Evolutionary conservation across 2,329 filamentous ascomycete species (phyloP), one percentile per base, ranked within the genome.

Genomic region (Trichoderma brevicompactum): DNA sequence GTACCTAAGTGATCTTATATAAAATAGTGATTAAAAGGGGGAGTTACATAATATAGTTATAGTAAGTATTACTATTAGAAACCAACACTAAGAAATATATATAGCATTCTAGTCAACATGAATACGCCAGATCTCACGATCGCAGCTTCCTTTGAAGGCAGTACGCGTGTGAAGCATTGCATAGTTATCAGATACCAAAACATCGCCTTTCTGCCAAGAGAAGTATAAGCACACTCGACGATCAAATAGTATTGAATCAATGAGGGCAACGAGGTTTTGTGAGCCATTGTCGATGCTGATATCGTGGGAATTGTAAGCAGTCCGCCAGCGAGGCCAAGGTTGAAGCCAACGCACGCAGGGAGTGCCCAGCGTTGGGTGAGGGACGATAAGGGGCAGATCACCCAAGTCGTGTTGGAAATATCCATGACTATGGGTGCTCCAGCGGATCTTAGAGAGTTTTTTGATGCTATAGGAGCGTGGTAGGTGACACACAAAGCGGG

Each of bases 281-380:
- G 68, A 62, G 1, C 70, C 74, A 0, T 72, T 74, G 36, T 83
- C 82, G 19, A 84, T 79, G 0, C 69, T 73, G 0, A 83, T 74
- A 8, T 77, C 68, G 0, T 79, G 82, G 2, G 80, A 78, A 9
- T 82, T 80, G 53, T 84, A 85, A 13, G 74, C 75, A 0, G 84
- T 85, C 71, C 80, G 82, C n/a, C 74, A 77, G 53, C 79, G 75
- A 0, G 82, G 80, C 83, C 83, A 86, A 0, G 82, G 81, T 68
- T 86, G 81, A 64, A 85, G 83, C 70, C 82, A 87, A 23, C 83
- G 79, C 5, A 87, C 69, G 68, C 84, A 86, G 0, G 82, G 79
- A 12, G 76, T 73, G 0, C 75, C 77, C 0, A 80, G 83, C 0
- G 74, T 73, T 0, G 81, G 82, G 64, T 86, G 83, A 0, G 75